Evolutionary conservation across 805 yeast species (phyloP).

Genomic region (Yarrowia sp.): DNA sequence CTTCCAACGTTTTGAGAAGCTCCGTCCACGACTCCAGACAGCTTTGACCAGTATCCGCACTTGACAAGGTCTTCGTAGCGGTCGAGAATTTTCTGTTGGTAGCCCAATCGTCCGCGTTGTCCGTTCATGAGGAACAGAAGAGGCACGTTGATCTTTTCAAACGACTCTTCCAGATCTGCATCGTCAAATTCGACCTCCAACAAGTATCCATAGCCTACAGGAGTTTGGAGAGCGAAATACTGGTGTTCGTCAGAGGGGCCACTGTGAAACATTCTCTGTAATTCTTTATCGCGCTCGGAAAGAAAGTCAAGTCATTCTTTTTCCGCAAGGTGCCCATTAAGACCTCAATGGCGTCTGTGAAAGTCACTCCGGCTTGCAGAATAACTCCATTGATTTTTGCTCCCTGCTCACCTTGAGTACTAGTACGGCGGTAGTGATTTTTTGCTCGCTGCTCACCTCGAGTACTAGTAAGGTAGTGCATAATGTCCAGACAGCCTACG

Average conservation of each 20-base stretch:
- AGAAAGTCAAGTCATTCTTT: no score
- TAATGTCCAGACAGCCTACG: conserved; percentile 76
- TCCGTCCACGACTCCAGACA: conserved; percentile 53
- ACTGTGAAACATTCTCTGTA: no score
- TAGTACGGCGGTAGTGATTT: no score
- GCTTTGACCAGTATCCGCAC: conserved; percentile 49
- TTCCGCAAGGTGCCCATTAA: no score
- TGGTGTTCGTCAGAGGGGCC: no score
- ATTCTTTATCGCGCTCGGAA: no score
- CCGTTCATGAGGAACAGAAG: conserved; percentile 51
- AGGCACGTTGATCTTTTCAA: conserved; percentile 50
- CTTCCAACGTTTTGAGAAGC: conserved; percentile 57
- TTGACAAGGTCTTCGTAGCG: conserved; percentile 49
- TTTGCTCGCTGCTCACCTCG: conserved; percentile 40
- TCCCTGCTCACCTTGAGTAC: no score
- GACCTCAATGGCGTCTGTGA: conserved; percentile 45
- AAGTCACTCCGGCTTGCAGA: conserved; percentile 70
- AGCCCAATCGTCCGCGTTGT: no score
- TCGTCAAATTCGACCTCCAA: conserved; percentile 61
- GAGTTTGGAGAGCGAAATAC: conserved; percentile 57
- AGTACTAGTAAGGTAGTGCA: conserved; percentile 57
- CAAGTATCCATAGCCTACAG: conserved; percentile 74
- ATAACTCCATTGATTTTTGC: conserved; percentile 36
- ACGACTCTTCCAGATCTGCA: conserved; percentile 44
- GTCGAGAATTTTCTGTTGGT: conserved; percentile 47